Evolutionary conservation across 176 grass and related monocot genomes (phyloP).

Genomic region (Oryza longistaminata): DNA sequence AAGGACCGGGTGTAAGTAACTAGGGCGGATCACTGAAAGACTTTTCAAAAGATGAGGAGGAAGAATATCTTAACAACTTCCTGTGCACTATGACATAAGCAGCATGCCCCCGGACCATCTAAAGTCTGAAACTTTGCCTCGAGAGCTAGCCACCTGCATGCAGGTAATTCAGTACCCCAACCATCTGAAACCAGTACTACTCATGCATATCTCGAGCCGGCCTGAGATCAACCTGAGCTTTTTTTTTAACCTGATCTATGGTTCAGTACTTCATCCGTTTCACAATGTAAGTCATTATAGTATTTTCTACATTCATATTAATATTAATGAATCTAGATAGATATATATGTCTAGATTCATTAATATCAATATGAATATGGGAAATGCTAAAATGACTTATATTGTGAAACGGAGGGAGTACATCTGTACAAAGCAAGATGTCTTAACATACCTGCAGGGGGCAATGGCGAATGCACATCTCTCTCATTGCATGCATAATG

Average conservation of each 20-base stretch:
- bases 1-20: not conserved
- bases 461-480: slow-evolving; percentile 9
- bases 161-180: not conserved
- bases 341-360: too few relatives aligned
- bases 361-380: too few relatives aligned
- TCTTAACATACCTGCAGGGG: not conserved
- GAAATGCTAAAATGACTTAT: too few relatives aligned
- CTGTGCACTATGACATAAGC: not conserved
- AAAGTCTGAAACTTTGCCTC: not conserved
- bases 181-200: not conserved
- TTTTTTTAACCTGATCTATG: not conserved
- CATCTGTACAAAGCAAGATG: not conserved
- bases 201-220: too few relatives aligned
- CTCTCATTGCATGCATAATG: not conserved
- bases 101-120: not conserved
- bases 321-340: too few relatives aligned
- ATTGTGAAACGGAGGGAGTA: too few relatives aligned
- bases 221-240: not conserved
- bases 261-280: not conserved
- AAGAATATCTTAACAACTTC: slow-evolving; percentile 15
- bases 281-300: too few relatives aligned
- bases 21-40: not conserved
- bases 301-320: too few relatives aligned
- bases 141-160: not conserved
- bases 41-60: slow-evolving; percentile 2